Evolutionary conservation across 75 land plant species (phyloP), one percentile per base, ranked within the genome.

Genomic region (Larix kaempferi): DNA sequence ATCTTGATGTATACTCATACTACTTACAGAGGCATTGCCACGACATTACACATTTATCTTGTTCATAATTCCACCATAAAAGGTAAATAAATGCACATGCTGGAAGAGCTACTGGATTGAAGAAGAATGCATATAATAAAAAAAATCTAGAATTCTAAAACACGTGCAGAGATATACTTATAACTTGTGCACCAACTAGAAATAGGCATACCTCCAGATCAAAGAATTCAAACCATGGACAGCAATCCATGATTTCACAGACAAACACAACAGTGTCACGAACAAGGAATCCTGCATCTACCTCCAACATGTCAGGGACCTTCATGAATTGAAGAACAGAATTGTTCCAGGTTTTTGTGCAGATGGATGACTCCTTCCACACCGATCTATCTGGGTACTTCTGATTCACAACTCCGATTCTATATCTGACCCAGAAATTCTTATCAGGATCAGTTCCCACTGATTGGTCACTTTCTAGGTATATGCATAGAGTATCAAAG

Each of bases 301-400:
- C 84, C 75, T 94, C 98, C 71, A 97, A 79, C 99, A 97, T 89
- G 69, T 97, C 99, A 26, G 93, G 93, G 12, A 97, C 95, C 83
- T 97, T 97, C 99, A 97, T 97, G 77, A 97, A 97, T 74, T 97
- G 99, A n/a, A 97, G 89, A 57, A 95, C 99, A 35, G 98, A 97
- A 84, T 95, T 97, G 76, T 95, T 97, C 98, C 99, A 97, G 27
- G 99, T 97, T 78, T 95, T 97, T 66, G 99, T 97, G 83, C 98
- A 95, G 35, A 97, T 95, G 17, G 99, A 97, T 57, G 95, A 95
- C 77, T 97, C 99, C 86, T 94, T 97, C 92, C 91, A 92, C 11
- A 97, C 91, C 74, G 95, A 95, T 57, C 92, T 89, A 72, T 88
- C 83, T 33, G 93, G 89, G 78, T 91, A 86, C 80, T 94, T 97